Evolutionary conservation across 331 rosid genomes (phyloP).

Genomic region (Erythrophleum ivorense): DNA sequence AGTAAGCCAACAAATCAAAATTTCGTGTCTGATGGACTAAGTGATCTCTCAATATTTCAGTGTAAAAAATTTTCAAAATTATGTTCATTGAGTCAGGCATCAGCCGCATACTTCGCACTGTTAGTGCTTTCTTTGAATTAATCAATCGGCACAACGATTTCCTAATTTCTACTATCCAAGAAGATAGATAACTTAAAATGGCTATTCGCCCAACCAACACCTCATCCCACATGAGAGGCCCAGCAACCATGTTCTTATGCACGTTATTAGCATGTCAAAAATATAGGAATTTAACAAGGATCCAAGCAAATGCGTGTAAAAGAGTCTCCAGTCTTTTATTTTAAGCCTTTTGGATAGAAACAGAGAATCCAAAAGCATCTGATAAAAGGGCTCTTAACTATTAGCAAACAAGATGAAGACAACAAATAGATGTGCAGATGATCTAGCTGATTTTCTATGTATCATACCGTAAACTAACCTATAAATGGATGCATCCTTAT

Average conservation of each 20-base stretch:
- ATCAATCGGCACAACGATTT: neutral
- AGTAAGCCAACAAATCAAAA: neutral
- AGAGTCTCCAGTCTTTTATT: neutral
- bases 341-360: neutral
- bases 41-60: neutral
- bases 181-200: constrained; percentile 9
- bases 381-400: neutral
- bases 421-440: neutral
- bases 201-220: neutral
- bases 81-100: neutral
- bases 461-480: neutral
- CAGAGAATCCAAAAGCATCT: neutral
- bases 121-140: constrained; percentile 10
- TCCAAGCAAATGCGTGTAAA: neutral
- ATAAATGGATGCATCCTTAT: neutral
- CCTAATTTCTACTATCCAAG: neutral
- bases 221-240: no score
- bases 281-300: neutral
- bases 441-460: neutral
- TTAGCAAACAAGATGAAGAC: neutral
- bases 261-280: constrained; percentile 6
- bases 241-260: neutral
- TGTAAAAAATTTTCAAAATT: neutral
- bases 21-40: neutral
- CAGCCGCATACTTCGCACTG: neutral